A percentile compares a stretch with the other conserved stretches of the same genome.
phyloP scores from a whole-genome alignment of 2,329 filamentous ascomycete species.

The Neonectria neomacrospora region DNA sequence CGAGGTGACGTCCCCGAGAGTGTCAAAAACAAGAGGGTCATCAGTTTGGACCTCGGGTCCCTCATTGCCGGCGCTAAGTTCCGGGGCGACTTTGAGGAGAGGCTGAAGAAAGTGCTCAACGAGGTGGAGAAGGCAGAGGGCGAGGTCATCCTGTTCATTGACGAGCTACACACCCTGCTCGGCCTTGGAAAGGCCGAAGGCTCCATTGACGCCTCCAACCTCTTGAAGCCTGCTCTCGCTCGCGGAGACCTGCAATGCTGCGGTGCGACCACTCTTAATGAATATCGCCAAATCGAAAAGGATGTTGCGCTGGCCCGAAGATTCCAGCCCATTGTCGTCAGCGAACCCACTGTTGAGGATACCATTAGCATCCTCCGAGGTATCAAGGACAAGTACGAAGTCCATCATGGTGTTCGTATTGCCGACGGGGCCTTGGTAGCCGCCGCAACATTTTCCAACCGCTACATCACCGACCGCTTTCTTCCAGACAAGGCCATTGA shows the following conservation, averaged over 20 bases:
- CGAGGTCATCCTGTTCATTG: conserved; percentile 92
- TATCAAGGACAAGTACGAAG: conserved; percentile 97
- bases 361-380: conserved; percentile 95
- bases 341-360: conserved; percentile 88
- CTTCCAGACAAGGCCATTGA: conserved; percentile 98
- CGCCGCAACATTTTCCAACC: conserved; percentile 90
- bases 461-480: conserved; percentile 96
- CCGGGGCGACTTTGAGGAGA: conserved; percentile 94
- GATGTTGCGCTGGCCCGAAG: conserved; percentile 91
- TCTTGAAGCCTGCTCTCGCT: conserved; percentile 93
- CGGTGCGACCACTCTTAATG: conserved; percentile 90
- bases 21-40: conserved; percentile 92
- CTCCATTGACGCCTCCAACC: conserved; percentile 94
- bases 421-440: conserved; percentile 92
- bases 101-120: conserved; percentile 88
- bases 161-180: conserved; percentile 91
- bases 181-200: conserved; percentile 95
- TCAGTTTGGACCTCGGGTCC: conserved; percentile 87
- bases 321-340: conserved; percentile 95
- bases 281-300: conserved; percentile 95
- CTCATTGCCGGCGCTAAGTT: conserved; percentile 97
- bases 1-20: conserved; percentile 94
- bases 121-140: conserved; percentile 92
- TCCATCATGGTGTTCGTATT: conserved; percentile 95
- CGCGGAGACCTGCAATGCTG: conserved; percentile 94